Conservation (phyloP, 2,329 filamentous ascomycete genomes). For the Colletotrichum sp. region DNA sequence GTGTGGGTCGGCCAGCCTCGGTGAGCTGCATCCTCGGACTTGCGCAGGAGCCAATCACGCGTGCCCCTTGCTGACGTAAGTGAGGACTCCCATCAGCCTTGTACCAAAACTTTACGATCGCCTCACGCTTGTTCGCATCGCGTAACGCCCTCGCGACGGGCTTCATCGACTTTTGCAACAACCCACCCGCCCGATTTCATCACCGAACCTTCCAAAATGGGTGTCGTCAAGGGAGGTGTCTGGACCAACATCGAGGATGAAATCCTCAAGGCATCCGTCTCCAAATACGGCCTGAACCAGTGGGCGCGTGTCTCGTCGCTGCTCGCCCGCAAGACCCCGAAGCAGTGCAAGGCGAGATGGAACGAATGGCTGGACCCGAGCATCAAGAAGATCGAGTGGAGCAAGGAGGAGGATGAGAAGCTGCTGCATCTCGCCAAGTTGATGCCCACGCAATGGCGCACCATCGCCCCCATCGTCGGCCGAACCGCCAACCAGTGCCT, state of each 20-base stretch:
- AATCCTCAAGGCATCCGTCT: conserved; percentile 94
- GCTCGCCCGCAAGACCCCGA: conserved; percentile 94
- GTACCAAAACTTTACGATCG: conserved; percentile 13
- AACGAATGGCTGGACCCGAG: conserved; percentile 97
- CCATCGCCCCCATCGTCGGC: conserved; percentile 95
- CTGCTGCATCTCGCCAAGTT: conserved; percentile 94
- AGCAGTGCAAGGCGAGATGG: conserved; percentile 99
- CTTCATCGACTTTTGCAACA: background rate
- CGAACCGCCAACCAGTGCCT: conserved; percentile 96
- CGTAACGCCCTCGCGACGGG: conserved; percentile 11
- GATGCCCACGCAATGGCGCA: conserved; percentile 99
- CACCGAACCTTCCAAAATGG: conserved; percentile 53
- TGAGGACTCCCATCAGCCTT: conserved; percentile 1
- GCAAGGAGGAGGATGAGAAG: conserved; percentile 97
- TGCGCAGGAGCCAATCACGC: background rate
- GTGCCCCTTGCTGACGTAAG: background rate
- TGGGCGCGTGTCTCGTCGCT: conserved; percentile 98
- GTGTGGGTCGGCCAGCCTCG: background rate
- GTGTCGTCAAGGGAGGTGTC: conserved; percentile 76
- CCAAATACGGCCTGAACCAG: conserved; percentile 94
- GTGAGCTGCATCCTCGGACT: background rate
- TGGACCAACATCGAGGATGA: conserved; percentile 88
- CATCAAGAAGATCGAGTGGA: conserved; percentile 99
- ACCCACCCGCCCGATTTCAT: background rate
- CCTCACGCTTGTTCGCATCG: background rate